Conservation (phyloP, 108 stramenopile genomes). For the Pseudonitzschia delicatissima region DNA sequence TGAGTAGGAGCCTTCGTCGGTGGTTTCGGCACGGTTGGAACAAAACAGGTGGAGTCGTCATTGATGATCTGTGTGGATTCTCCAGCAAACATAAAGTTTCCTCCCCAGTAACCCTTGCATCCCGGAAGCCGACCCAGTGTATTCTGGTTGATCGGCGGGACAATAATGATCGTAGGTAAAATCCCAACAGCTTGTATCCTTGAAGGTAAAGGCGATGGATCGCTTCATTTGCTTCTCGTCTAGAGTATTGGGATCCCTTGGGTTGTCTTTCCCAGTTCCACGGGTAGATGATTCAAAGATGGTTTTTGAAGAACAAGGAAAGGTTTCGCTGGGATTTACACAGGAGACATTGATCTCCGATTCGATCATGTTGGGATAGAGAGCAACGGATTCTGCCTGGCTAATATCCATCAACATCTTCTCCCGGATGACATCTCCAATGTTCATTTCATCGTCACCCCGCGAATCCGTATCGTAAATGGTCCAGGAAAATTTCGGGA, state of each 20-base stretch:
- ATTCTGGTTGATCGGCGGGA: too few species aligned
- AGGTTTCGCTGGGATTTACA: too few species aligned
- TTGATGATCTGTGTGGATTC: too few species aligned
- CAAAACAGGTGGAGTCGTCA: too few species aligned
- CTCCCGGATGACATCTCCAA: not conserved
- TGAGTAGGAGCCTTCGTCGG: too few species aligned
- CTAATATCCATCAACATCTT: not conserved
- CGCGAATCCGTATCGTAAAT: not conserved
- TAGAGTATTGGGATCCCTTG: not conserved
- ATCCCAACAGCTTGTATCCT: not conserved
- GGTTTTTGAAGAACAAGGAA: not conserved
- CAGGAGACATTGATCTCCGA: not conserved
- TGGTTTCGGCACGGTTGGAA: too few species aligned
- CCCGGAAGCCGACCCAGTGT: too few species aligned
- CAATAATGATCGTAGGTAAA: not conserved
- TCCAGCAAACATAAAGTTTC: too few species aligned
- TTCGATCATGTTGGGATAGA: not conserved
- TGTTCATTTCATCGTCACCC: not conserved
- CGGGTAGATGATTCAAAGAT: not conserved
- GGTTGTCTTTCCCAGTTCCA: constrained; percentile 4
- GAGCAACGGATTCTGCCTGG: not conserved
- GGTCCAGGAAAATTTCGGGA: not conserved
- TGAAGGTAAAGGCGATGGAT: not conserved
- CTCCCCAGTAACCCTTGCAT: too few species aligned
- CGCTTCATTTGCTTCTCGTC: constrained; percentile 1